These are phyloP conservation scores for Lumnitzera racemosa DNA, from an alignment of 345 rosid species.

Conservation along the genomic window DNA sequence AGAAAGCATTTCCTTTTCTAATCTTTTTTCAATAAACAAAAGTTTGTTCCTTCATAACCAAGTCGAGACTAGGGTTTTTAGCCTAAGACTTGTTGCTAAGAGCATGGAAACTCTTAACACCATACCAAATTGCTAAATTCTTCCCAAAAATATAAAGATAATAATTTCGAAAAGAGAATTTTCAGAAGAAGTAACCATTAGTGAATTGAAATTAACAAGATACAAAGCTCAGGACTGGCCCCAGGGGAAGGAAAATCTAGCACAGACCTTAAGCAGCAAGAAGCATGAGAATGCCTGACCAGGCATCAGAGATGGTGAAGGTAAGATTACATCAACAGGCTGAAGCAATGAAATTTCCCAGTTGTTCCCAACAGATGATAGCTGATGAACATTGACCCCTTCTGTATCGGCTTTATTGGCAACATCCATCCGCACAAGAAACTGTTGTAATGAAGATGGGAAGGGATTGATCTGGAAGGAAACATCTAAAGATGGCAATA, in stretches of 20 bases:
- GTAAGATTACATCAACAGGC: conserved; percentile 50
- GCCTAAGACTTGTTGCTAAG: too few species aligned
- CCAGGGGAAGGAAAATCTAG: not conserved
- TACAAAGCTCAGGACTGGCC: not conserved
- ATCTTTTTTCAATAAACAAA: too few species aligned
- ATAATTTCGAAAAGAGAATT: too few species aligned
- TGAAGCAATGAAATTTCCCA: conserved; percentile 86
- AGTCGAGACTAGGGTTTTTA: too few species aligned
- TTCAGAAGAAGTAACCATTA: not conserved
- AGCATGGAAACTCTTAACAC: too few species aligned
- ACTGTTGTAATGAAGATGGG: conserved; percentile 73
- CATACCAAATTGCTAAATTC: too few species aligned
- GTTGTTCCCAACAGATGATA: conserved; percentile 66
- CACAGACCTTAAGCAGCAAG: conserved; percentile 70
- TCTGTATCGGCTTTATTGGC: conserved; percentile 66
- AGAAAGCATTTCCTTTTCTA: too few species aligned
- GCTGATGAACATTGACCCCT: conserved; percentile 66
- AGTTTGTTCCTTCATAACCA: too few species aligned
- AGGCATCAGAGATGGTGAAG: conserved; percentile 54
- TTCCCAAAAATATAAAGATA: too few species aligned
- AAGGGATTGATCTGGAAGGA: conserved; percentile 70
- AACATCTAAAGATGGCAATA: conserved; percentile 72
- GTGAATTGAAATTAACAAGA: not conserved
- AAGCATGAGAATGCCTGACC: conserved; percentile 85
- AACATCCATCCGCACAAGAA: conserved; percentile 79